Conservation (phyloP, 2,329 filamentous ascomycete species). For the Colletotrichum tofieldiae region DNA sequence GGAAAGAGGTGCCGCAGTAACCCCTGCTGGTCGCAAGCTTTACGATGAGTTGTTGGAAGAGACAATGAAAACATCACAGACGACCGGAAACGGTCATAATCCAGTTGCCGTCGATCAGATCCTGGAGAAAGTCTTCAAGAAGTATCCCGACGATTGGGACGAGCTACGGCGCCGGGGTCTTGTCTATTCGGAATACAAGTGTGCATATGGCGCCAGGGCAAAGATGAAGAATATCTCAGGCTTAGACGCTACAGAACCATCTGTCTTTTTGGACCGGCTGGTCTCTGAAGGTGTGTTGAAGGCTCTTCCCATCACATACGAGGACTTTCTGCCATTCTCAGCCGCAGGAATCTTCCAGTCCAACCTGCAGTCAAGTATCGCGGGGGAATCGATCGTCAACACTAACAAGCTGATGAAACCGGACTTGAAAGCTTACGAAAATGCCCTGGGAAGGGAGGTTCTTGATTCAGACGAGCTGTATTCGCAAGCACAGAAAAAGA, state of each 20-base stretch:
- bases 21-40: slow-evolving; percentile 58
- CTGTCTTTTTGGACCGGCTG: slow-evolving; percentile 49
- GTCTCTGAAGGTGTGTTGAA: slow-evolving; percentile 52
- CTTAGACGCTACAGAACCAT: neutral
- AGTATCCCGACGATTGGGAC: slow-evolving; percentile 60
- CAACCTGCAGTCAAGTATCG: slow-evolving; percentile 51
- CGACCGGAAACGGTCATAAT: neutral
- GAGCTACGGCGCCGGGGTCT: slow-evolving; percentile 54
- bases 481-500: slow-evolving; percentile 10
- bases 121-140: slow-evolving; percentile 51
- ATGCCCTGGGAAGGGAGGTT: slow-evolving; percentile 34
- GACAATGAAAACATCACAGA: slow-evolving; percentile 44
- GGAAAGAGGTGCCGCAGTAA: slow-evolving; percentile 66
- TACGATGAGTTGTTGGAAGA: slow-evolving; percentile 62
- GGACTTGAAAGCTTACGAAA: slow-evolving; percentile 40
- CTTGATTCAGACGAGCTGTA: slow-evolving; percentile 42
- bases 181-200: slow-evolving; percentile 57
- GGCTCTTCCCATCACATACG: slow-evolving; percentile 64
- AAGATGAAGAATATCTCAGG: neutral
- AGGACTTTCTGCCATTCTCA: slow-evolving; percentile 69
- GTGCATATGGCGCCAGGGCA: slow-evolving; percentile 10
- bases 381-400: slow-evolving; percentile 8
- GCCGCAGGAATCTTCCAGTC: slow-evolving; percentile 68
- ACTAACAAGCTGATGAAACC: neutral
- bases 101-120: slow-evolving; percentile 42